phyloP scores from a whole-genome alignment of 2,329 filamentous ascomycete genomes.

The Periconia digitata region DNA sequence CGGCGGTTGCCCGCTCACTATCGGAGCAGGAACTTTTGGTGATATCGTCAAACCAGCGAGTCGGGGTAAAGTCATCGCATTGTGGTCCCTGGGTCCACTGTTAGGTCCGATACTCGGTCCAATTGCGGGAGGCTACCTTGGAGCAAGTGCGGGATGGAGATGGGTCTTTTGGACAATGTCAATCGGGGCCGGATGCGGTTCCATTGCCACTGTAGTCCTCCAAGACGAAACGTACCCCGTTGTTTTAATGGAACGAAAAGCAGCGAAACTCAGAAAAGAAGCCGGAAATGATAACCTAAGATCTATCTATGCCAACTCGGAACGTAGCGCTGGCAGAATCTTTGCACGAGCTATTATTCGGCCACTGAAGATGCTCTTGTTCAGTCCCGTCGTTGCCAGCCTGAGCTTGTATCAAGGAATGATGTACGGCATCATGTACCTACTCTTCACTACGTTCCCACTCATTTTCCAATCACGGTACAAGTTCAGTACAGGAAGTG shows the following conservation, averaged over 20 bases:
- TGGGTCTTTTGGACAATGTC: constrained; percentile 41
- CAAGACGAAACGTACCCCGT: constrained; percentile 25
- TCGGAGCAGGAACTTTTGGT: constrained; percentile 22
- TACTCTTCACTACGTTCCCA: constrained; percentile 30
- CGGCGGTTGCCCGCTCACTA: constrained; percentile 17
- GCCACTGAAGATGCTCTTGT: constrained; percentile 57
- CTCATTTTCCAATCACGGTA: constrained; percentile 23
- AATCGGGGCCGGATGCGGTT: constrained; percentile 32
- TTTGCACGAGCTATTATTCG: constrained; percentile 48
- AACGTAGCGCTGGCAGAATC: constrained; percentile 34
- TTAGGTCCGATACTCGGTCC: constrained; percentile 21
- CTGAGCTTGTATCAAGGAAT: constrained; percentile 46
- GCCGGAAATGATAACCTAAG: constrained; percentile 33
- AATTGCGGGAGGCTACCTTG: constrained; percentile 18
- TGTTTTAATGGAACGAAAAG: constrained; percentile 39
- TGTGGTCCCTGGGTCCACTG: constrained; percentile 16
- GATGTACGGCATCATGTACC: constrained; percentile 42
- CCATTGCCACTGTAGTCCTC: constrained; percentile 33
- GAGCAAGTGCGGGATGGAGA: constrained; percentile 17
- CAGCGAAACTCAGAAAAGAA: constrained; percentile 24
- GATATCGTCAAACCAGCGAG: constrained; percentile 23
- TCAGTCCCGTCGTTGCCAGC: constrained; percentile 54
- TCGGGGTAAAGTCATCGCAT: constrained; percentile 24
- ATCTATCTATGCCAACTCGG: constrained; percentile 33
- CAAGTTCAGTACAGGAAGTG: constrained; percentile 15